Evolutionary conservation across 129 eudicot genomes (phyloP).

Genomic region (Logfia minima): DNA sequence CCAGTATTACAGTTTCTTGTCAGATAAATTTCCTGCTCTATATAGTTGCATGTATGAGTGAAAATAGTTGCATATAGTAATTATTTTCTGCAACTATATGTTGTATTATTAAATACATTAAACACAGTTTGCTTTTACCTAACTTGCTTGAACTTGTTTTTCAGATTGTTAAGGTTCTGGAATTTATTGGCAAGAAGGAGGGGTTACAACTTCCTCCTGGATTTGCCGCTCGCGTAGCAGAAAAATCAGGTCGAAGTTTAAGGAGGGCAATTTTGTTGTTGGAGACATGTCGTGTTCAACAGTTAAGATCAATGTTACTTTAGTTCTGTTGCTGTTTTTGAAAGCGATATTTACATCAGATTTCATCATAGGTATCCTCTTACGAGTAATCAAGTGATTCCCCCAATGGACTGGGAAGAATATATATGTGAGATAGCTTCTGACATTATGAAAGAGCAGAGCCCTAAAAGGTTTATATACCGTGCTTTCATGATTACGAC

Average conservation of each 20-base stretch:
- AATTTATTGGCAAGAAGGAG: slow-evolving; percentile 84
- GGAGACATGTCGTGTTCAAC: slow-evolving; percentile 95
- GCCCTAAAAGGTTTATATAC: slow-evolving; percentile 77
- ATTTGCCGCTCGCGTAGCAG: slow-evolving; percentile 80
- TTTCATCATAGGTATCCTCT: slow-evolving; percentile 69
- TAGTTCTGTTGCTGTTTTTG: not conserved
- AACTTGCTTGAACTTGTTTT: slow-evolving; percentile 8
- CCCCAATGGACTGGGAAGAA: slow-evolving; percentile 97
- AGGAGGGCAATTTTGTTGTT: slow-evolving; percentile 88
- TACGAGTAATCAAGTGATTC: slow-evolving; percentile 69
- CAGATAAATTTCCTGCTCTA: not conserved
- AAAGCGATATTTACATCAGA: slow-evolving; percentile 23
- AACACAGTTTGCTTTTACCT: not conserved
- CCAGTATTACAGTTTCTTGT: slow-evolving; percentile 20
- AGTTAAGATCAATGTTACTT: slow-evolving; percentile 51
- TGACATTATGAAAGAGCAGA: slow-evolving; percentile 91
- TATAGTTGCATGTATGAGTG: no score
- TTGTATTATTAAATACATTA: not conserved
- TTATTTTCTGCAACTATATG: not conserved
- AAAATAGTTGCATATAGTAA: no score
- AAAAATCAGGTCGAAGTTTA: slow-evolving; percentile 80
- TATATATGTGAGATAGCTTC: slow-evolving; percentile 83
- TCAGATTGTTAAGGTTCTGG: slow-evolving; percentile 85
- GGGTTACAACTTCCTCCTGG: slow-evolving; percentile 78
- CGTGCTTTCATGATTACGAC: slow-evolving; percentile 1